A percentile compares a stretch with the other conserved stretches of the same genome.
Evolutionary conservation across 2,329 filamentous ascomycete species (phyloP).

Genomic region (Verticillium dahliae): DNA sequence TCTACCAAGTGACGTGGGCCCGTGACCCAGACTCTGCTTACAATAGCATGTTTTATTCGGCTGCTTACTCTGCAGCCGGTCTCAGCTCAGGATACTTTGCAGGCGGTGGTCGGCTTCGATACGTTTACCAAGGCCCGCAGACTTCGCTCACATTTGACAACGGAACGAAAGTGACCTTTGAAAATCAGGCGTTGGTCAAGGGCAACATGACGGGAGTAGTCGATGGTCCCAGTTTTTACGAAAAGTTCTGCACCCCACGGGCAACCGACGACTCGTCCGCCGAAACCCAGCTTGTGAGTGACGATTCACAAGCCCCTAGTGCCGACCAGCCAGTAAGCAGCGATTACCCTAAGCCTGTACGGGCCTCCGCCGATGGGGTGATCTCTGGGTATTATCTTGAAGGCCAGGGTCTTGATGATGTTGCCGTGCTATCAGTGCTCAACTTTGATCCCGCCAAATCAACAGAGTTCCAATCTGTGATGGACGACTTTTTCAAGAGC

Average conservation of each 20-base stretch:
- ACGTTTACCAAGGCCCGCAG: slow-evolving; percentile 21
- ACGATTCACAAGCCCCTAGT: neutral
- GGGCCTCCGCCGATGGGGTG: slow-evolving; percentile 16
- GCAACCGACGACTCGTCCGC: slow-evolving; percentile 1
- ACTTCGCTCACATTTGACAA: slow-evolving; percentile 29
- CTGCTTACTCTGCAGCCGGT: slow-evolving; percentile 12
- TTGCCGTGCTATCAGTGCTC: slow-evolving; percentile 21
- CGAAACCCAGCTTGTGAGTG: slow-evolving; percentile 1
- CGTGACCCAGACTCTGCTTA: slow-evolving; percentile 24
- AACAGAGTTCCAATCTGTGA: slow-evolving; percentile 26
- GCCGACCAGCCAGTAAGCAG: slow-evolving; percentile 5
- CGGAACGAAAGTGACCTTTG: slow-evolving; percentile 21
- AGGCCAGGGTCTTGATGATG: slow-evolving; percentile 23
- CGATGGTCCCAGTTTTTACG: slow-evolving; percentile 25
- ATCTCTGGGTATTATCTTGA: slow-evolving; percentile 26
- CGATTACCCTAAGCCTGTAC: slow-evolving; percentile 20
- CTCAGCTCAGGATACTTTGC: slow-evolving; percentile 20
- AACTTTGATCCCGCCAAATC: slow-evolving; percentile 18
- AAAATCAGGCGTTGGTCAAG: slow-evolving; percentile 23
- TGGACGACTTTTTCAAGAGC: slow-evolving; percentile 23
- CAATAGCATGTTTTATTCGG: slow-evolving; percentile 29
- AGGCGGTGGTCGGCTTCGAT: slow-evolving; percentile 19
- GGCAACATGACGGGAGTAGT: slow-evolving; percentile 20
- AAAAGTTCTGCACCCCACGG: slow-evolving; percentile 22
- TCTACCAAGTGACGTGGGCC: slow-evolving; percentile 12